Evolutionary conservation across 768 basidiomycete genomes (phyloP).

Genomic region (Piloderma croceum): DNA sequence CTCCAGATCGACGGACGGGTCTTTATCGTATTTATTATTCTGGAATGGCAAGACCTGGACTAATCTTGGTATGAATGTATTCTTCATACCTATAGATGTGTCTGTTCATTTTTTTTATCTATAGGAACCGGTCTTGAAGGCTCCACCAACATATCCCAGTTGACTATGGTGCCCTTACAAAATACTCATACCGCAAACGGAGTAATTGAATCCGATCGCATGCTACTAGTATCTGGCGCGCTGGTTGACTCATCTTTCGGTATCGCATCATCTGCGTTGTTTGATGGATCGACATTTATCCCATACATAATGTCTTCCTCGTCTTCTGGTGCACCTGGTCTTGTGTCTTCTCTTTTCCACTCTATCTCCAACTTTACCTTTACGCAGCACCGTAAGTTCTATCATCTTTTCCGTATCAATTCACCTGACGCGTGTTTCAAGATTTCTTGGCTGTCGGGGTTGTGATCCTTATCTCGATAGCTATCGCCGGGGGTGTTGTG

Average conservation of each 20-base stretch:
- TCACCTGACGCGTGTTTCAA: conserved; percentile 26
- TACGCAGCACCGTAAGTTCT: conserved; percentile 54
- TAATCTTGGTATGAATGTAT: conserved; percentile 44
- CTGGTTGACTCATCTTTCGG: conserved; percentile 67
- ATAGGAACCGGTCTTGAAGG: conserved; percentile 51
- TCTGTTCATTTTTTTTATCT: conserved; percentile 1
- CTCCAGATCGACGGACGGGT: conserved; percentile 49
- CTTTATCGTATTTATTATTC: conserved; percentile 66
- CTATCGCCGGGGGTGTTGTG: conserved; percentile 90
- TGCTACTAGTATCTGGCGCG: conserved; percentile 84
- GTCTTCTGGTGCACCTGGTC: conserved; percentile 60
- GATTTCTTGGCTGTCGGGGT: conserved; percentile 88
- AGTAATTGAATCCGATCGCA: conserved; percentile 76
- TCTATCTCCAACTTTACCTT: conserved; percentile 79
- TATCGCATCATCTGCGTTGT: conserved; percentile 79
- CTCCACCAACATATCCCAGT: conserved; percentile 67
- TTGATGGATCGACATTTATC: conserved; percentile 74
- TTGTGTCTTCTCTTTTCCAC: conserved; percentile 74
- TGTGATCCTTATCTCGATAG: conserved; percentile 95
- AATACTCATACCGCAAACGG: conserved; percentile 65
- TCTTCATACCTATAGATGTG: neutral
- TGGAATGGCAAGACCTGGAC: conserved; percentile 85
- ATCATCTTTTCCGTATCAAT: conserved; percentile 5
- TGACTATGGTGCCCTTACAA: conserved; percentile 86
- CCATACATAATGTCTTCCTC: conserved; percentile 77